phyloP scores from a whole-genome alignment of 768 basidiomycete species.

The Galerina sulciceps region DNA sequence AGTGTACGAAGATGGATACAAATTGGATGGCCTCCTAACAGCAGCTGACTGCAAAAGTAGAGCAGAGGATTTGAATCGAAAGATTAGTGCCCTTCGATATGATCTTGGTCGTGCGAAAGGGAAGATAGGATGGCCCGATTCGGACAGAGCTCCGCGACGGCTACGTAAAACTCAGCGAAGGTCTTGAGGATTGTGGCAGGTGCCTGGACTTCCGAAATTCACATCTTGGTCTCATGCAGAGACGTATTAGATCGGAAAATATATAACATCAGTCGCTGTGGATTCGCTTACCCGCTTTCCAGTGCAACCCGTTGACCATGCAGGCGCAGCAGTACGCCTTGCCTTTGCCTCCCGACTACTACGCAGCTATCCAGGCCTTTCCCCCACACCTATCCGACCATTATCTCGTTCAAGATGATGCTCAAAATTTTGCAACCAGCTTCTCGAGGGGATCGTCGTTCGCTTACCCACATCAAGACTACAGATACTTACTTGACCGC shows the following conservation, averaged over 20 bases:
- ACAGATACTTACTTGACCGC: constrained; percentile 45
- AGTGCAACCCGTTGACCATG: constrained; percentile 34
- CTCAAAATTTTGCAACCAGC: constrained; percentile 36
- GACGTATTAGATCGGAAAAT: constrained; percentile 48
- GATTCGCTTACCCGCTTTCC: constrained; percentile 38
- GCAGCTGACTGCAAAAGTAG: constrained; percentile 5
- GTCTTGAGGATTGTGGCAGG: constrained; percentile 46
- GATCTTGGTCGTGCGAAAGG: constrained; percentile 32
- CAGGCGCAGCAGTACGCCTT: constrained; percentile 38
- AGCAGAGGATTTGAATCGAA: constrained; percentile 3
- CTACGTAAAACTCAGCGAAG: constrained; percentile 49
- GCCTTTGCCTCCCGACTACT: constrained; percentile 34
- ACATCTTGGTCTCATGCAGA: constrained; percentile 43
- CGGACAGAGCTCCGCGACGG: constrained; percentile 44
- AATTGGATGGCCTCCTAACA: constrained; percentile 12
- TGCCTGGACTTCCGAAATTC: constrained; percentile 48
- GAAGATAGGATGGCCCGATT: constrained; percentile 39
- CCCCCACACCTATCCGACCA: constrained; percentile 27
- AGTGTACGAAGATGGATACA: constrained; percentile 7
- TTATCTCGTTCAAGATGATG: constrained; percentile 35
- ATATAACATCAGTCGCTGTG: constrained; percentile 45
- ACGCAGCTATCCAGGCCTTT: constrained; percentile 15
- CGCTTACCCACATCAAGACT: constrained; percentile 48
- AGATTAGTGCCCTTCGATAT: constrained; percentile 20
- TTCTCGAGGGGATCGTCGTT: constrained; percentile 59